phyloP scores from a whole-genome alignment of 148 eudicot species.

The Polygonum maritimum region DNA sequence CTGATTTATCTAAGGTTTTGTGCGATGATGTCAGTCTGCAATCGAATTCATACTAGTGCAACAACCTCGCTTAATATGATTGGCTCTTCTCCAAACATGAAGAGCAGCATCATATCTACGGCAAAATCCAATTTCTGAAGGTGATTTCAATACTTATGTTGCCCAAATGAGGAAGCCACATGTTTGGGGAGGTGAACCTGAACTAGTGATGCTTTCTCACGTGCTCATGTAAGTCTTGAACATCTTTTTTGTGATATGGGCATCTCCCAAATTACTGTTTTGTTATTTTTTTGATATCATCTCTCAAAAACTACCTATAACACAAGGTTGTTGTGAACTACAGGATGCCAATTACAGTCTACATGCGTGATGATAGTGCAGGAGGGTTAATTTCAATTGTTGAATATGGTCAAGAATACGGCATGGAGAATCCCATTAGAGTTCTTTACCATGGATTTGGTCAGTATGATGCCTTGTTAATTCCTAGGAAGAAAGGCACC shows the following conservation, averaged over 20 bases:
- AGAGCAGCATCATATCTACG: slow-evolving; percentile 28
- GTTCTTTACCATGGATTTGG: slow-evolving; percentile 88
- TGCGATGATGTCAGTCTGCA: slow-evolving; percentile 36
- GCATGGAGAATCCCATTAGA: slow-evolving; percentile 70
- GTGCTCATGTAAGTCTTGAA: slow-evolving; percentile 56
- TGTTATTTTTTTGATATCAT: neutral
- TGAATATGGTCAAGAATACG: slow-evolving; percentile 91
- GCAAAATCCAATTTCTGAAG: slow-evolving; percentile 44
- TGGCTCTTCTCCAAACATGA: slow-evolving; percentile 31
- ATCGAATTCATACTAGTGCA: slow-evolving; percentile 28
- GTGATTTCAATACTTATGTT: slow-evolving; percentile 71
- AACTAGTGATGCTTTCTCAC: slow-evolving; percentile 91
- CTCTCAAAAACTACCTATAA: neutral
- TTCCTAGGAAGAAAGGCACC: slow-evolving; percentile 45
- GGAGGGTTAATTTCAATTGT: slow-evolving; percentile 83
- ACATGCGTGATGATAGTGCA: slow-evolving; percentile 59
- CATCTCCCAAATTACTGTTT: neutral
- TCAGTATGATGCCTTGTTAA: slow-evolving; percentile 81
- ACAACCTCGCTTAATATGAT: slow-evolving; percentile 22
- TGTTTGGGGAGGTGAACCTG: slow-evolving; percentile 99
- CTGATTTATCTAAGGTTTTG: slow-evolving; percentile 15
- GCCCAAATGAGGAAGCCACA: slow-evolving; percentile 75
- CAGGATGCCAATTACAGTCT: slow-evolving; percentile 97
- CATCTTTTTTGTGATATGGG: neutral
- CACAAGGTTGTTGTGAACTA: neutral